Evolutionary conservation across 2,329 filamentous ascomycete genomes (phyloP).

Genomic region (Penicillium thymicola): DNA sequence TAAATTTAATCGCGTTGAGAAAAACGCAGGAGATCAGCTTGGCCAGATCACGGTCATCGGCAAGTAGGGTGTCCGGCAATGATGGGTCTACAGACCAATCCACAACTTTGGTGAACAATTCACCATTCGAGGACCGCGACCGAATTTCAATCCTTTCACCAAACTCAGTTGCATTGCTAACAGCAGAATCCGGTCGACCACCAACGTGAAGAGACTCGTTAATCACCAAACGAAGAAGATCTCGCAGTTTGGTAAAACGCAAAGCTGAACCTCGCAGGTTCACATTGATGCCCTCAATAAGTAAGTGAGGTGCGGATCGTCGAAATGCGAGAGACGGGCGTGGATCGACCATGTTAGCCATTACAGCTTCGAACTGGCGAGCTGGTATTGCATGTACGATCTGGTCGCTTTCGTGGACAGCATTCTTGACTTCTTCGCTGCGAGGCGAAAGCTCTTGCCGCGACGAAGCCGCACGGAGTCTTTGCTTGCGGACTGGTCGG

Average conservation of each 20-base stretch:
- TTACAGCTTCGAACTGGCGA: slow-evolving; percentile 38
- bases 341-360: slow-evolving; percentile 38
- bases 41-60: slow-evolving; percentile 62
- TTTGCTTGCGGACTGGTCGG: slow-evolving; percentile 36
- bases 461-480: slow-evolving; percentile 31
- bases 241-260: slow-evolving; percentile 45
- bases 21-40: slow-evolving; percentile 64
- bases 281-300: slow-evolving; percentile 37
- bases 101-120: slow-evolving; percentile 43
- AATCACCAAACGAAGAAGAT: slow-evolving; percentile 46
- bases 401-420: slow-evolving; percentile 43
- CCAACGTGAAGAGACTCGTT: slow-evolving; percentile 49
- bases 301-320: slow-evolving; percentile 35
- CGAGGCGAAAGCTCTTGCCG: slow-evolving; percentile 38
- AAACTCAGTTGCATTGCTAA: slow-evolving; percentile 41
- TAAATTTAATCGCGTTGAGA: slow-evolving; percentile 69
- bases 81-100: slow-evolving; percentile 48
- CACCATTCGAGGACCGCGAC: slow-evolving; percentile 44
- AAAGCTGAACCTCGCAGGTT: slow-evolving; percentile 36
- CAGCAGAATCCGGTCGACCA: slow-evolving; percentile 48
- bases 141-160: slow-evolving; percentile 48
- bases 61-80: slow-evolving; percentile 47
- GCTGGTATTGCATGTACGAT: slow-evolving; percentile 37
- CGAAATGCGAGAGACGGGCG: slow-evolving; percentile 36
- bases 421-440: slow-evolving; percentile 41